Percentiles rank a stretch among this genome's conserved stretches.
phyloP scores from a whole-genome alignment of 2,329 filamentous ascomycete species.

The Hirsutella minnesotensis region DNA sequence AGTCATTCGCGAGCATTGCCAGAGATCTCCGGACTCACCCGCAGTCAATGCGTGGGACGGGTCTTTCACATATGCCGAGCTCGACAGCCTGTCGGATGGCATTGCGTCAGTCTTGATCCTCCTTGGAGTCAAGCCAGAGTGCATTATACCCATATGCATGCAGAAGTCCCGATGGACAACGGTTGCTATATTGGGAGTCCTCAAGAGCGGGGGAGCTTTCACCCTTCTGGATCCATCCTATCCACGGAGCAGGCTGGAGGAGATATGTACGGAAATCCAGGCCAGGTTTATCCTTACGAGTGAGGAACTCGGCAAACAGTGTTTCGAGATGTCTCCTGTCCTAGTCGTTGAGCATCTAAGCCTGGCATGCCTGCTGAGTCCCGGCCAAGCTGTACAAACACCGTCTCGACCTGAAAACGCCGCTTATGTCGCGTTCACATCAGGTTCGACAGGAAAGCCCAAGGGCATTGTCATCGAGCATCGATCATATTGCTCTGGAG shows the following conservation, averaged over 20 bases:
- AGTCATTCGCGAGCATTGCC: too few species aligned
- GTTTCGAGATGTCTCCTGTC: background rate
- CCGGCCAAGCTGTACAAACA: too few species aligned
- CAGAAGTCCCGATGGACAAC: background rate
- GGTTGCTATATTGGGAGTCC: background rate
- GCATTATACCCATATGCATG: background rate
- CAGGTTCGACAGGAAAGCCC: background rate
- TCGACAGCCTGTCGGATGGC: background rate
- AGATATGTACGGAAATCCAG: background rate
- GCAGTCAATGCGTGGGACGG: background rate
- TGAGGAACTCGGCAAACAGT: background rate
- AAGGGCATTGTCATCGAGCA: background rate
- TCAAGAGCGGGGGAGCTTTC: background rate
- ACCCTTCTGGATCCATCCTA: background rate
- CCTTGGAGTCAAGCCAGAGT: background rate
- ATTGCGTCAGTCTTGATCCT: background rate
- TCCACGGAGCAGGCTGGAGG: background rate
- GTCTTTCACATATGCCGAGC: background rate
- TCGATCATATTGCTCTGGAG: background rate
- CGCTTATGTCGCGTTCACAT: background rate
- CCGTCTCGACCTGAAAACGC: background rate
- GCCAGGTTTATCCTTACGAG: background rate
- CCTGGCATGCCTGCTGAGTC: background rate
- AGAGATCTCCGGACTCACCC: background rate
- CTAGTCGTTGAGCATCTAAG: background rate